Evolutionary conservation across 352 stramenopile species (phyloP), one percentile per base, ranked within the genome.

Genomic region (Elongisporangium prolatum): DNA sequence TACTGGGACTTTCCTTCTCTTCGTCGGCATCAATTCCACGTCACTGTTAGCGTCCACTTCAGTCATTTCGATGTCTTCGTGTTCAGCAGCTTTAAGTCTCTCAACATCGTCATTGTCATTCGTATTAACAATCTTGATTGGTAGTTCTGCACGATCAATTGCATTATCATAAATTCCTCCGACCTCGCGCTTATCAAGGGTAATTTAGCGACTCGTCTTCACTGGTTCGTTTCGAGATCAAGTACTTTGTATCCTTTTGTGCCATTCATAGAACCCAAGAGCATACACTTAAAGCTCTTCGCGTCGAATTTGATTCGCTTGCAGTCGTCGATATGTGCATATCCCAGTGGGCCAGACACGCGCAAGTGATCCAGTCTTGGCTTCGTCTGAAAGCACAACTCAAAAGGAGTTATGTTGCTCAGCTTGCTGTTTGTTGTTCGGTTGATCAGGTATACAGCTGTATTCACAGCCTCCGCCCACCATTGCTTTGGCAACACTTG

Each of bases 311-410:
- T 21, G 60, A n/a, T 38, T 21, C 59, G 37, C 17, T 63, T 54
- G 18, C 11, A 18, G 18, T 59, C 44, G 11, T 55, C 24, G 21
- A 67, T 61, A 24, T 67, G 59, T 22, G 55, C 55, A 21, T 57
- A 68, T 5, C 54, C 61, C 10, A 50, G 24, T 21, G 54, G 61
- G 22, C 61, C 61, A 52, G 62, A 68, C 5, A 68, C 57, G 16
- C 53, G 48, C 4, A 67, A 34, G n/a, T 61, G 25, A 1, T 44
- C 21, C 10, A 68, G 22, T n/a, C 20, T n/a, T n/a, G 61, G 28
- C 13, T 52, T 22, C 13, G 50, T 21, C 14, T 59, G 48, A 10
- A 59, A 37, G n/a, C 50, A 67, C 6, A 21, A 40, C 22, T 68
- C 58, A 21, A 56, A 49, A 21, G 61, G 61, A 14, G 59, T 67